Evolutionary conservation across 2,329 filamentous ascomycete genomes (phyloP).

Genomic region (Talaromyces sp.): DNA sequence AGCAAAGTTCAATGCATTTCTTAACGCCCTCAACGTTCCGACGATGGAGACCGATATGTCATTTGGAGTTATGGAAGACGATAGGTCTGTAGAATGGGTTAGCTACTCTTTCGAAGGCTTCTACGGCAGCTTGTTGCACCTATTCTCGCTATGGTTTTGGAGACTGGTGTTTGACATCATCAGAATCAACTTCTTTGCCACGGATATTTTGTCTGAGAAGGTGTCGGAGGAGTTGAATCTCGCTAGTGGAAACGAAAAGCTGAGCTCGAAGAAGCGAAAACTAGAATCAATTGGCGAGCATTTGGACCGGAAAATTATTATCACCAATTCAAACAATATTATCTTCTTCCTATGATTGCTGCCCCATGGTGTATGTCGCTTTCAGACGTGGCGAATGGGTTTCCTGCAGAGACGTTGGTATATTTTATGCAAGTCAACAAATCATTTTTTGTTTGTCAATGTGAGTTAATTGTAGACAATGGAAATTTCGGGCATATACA

Average conservation of each 20-base stretch:
- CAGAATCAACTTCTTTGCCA: conserved; percentile 3
- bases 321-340: conserved; percentile 3
- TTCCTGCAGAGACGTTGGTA: conserved; percentile 2
- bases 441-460: neutral
- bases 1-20: conserved; percentile 1
- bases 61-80: neutral
- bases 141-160: conserved; percentile 8
- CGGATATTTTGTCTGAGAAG: conserved; percentile 3
- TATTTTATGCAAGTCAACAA: conserved; percentile 5
- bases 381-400: neutral
- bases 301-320: conserved; percentile 5
- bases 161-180: conserved; percentile 8
- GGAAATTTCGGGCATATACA: conserved; percentile 1
- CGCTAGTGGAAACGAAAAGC: too few relatives aligned
- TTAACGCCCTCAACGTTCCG: neutral
- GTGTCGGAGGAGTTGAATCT: too few relatives aligned
- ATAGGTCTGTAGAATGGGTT: conserved; percentile 2
- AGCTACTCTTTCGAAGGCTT: conserved; percentile 3
- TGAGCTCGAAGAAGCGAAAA: too few relatives aligned
- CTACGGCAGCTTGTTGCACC: neutral
- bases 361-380: conserved; percentile 1
- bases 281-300: conserved; percentile 8
- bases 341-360: conserved; percentile 1
- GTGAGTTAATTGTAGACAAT: too few relatives aligned
- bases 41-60: conserved; percentile 4